Evolutionary conservation across 352 stramenopile species (phyloP).

Genomic region (Phytophthora cryptogea): DNA sequence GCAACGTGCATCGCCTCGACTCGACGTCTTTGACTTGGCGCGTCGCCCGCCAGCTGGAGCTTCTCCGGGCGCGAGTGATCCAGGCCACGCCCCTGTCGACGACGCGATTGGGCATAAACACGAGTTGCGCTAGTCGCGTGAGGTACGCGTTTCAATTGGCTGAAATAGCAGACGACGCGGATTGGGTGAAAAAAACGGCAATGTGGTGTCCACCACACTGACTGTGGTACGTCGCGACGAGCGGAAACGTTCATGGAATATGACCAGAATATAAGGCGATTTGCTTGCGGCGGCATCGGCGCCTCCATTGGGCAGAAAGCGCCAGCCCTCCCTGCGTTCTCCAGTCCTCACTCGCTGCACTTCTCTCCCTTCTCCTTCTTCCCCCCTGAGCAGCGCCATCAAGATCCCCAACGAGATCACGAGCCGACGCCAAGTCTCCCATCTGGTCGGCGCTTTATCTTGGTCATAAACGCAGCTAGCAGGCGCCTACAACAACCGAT

Average conservation of each 20-base stretch:
- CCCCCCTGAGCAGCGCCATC: not conserved
- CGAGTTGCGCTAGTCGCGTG: conserved; percentile 13
- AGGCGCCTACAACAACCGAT: not conserved
- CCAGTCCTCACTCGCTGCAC: not conserved
- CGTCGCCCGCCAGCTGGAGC: not conserved
- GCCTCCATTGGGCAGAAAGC: conserved; percentile 24
- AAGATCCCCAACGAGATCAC: not conserved
- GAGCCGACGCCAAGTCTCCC: conserved; percentile 13
- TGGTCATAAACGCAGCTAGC: conserved; percentile 12
- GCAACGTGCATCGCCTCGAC: conserved; percentile 19
- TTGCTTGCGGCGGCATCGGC: conserved; percentile 30
- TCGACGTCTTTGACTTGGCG: too few relatives aligned
- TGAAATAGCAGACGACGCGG: not conserved
- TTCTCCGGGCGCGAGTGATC: conserved; percentile 5
- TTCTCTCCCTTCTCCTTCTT: conserved; percentile 4
- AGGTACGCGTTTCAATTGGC: not conserved
- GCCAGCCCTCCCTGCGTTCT: not conserved
- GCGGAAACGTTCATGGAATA: conserved; percentile 47
- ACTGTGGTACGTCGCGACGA: conserved; percentile 8
- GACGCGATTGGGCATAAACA: conserved; percentile 38
- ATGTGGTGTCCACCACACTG: not conserved
- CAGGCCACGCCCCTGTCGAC: conserved; percentile 32
- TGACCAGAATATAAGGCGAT: conserved; percentile 36
- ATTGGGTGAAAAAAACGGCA: conserved; percentile 5
- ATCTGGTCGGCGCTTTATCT: conserved; percentile 6